Conservation (phyloP, 495 filamentous ascomycete species). For the Aspergillus bridgeri region DNA sequence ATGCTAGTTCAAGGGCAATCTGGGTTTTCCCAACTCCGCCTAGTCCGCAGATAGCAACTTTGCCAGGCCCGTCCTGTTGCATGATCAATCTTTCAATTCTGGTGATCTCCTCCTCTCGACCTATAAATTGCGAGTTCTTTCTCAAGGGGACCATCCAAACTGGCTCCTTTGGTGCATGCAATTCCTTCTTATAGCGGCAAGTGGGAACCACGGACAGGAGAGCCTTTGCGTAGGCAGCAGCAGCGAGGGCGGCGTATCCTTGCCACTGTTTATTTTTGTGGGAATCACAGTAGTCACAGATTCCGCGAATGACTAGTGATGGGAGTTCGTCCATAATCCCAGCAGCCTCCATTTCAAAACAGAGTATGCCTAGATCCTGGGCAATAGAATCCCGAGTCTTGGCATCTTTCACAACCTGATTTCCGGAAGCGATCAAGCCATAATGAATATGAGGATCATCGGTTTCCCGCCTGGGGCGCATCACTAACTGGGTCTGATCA, state of each 20-base stretch:
- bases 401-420: conserved; percentile 29
- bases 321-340: too few species aligned
- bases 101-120: conserved; percentile 4
- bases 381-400: conserved; percentile 21
- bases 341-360: conserved; percentile 34
- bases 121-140: conserved; percentile 9
- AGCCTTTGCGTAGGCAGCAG: not conserved
- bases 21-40: conserved; percentile 53
- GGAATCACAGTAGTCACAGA: not conserved
- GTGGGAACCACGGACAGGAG: not conserved
- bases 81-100: conserved; percentile 2
- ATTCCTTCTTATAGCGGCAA: too few species aligned
- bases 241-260: conserved; percentile 1
- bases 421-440: conserved; percentile 23
- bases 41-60: conserved; percentile 37
- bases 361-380: conserved; percentile 25
- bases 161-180: not conserved
- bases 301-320: too few species aligned
- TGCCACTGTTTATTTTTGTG: conserved; percentile 7
- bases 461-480: conserved; percentile 6
- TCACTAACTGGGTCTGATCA: conserved; percentile 10
- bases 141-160: not conserved
- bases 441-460: conserved; percentile 14
- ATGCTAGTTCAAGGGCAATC: conserved; percentile 45
- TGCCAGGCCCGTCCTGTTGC: not conserved